A percentile compares a stretch with the other conserved stretches of the same genome.
phyloP scores from a whole-genome alignment of 352 stramenopile genomes.

The Phytophthora pseudosyringae region DNA sequence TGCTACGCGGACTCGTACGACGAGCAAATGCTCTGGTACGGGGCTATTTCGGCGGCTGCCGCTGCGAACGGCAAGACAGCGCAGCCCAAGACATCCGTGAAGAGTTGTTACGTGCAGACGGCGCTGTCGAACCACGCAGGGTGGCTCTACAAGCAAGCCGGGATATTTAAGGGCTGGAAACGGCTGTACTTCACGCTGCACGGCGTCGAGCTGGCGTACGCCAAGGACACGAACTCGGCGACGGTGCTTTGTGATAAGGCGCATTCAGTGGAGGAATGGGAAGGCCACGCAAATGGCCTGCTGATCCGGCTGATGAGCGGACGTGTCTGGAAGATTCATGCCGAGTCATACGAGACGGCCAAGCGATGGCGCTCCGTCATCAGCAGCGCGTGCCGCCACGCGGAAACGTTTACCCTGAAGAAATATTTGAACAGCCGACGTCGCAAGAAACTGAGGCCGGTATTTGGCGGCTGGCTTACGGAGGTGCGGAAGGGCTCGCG shows the following conservation, averaged over 20 bases:
- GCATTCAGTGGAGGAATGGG: slow-evolving; percentile 68
- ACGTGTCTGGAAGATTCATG: slow-evolving; percentile 70
- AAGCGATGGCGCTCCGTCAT: slow-evolving; percentile 83
- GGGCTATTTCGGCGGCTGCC: slow-evolving; percentile 66
- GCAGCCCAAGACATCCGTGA: slow-evolving; percentile 53
- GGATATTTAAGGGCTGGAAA: slow-evolving; percentile 86
- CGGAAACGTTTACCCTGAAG: slow-evolving; percentile 67
- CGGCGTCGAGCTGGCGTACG: slow-evolving; percentile 69
- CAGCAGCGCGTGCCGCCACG: slow-evolving; percentile 49
- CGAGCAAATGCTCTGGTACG: slow-evolving; percentile 87
- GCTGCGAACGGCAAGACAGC: slow-evolving; percentile 55
- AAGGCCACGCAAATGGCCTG: slow-evolving; percentile 72
- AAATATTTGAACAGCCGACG: slow-evolving; percentile 71
- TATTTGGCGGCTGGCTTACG: slow-evolving; percentile 87
- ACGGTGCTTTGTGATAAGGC: slow-evolving; percentile 67
- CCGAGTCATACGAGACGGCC: slow-evolving; percentile 78
- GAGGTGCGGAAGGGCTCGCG: slow-evolving; percentile 45
- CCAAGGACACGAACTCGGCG: slow-evolving; percentile 77
- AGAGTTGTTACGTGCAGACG: slow-evolving; percentile 80
- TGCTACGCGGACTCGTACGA: slow-evolving; percentile 85
- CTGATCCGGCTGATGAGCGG: slow-evolving; percentile 72
- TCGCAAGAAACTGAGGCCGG: slow-evolving; percentile 67
- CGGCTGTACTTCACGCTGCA: slow-evolving; percentile 85
- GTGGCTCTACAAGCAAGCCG: slow-evolving; percentile 80
- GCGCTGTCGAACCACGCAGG: slow-evolving; percentile 76